Percentiles rank a stretch among this genome's conserved stretches.
Evolutionary conservation across 1,139 yeast species (phyloP).

Genomic region (Petasospora fabianii): DNA sequence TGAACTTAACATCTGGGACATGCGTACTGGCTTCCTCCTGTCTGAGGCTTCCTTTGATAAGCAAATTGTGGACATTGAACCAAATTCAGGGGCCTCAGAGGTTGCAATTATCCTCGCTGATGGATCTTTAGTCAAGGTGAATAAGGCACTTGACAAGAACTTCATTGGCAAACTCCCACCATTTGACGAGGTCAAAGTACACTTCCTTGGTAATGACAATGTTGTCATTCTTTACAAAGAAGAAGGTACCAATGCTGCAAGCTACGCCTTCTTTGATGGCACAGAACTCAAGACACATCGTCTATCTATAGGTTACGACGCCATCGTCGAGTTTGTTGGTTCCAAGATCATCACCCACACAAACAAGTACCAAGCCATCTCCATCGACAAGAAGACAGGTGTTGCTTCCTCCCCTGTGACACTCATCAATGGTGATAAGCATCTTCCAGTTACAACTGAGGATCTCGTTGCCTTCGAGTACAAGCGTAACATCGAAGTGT

Average conservation of each 20-base stretch:
- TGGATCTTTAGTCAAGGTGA: constrained; percentile 12
- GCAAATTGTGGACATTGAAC: constrained; percentile 8
- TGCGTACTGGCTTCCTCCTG: constrained; percentile 13
- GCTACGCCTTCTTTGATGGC: constrained; percentile 18
- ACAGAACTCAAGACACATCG: constrained; percentile 7
- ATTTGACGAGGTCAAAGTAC: constrained; percentile 9
- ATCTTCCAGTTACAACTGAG: constrained; percentile 20
- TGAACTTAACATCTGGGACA: constrained; percentile 21
- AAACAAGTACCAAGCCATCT: constrained; percentile 9
- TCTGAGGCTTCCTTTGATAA: constrained; percentile 10
- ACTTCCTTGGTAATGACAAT: constrained; percentile 18
- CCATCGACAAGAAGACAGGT: constrained; percentile 16
- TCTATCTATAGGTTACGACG: constrained; percentile 11
- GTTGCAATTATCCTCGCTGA: constrained; percentile 12
- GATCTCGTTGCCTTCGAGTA: constrained; percentile 20
- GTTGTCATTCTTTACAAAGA: constrained; percentile 13
- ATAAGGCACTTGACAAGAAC: constrained; percentile 1
- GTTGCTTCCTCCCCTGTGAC: constrained; percentile 8
- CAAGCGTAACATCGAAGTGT: constrained; percentile 21
- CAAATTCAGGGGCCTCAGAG: neutral
- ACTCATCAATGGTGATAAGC: constrained; percentile 6
- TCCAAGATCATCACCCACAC: constrained; percentile 19
- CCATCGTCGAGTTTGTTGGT: constrained; percentile 22
- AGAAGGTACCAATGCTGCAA: constrained; percentile 7
- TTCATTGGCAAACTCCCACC: constrained; percentile 7